Conservation (phyloP, 2,329 filamentous ascomycete species). For the Fusarium stilboides region DNA sequence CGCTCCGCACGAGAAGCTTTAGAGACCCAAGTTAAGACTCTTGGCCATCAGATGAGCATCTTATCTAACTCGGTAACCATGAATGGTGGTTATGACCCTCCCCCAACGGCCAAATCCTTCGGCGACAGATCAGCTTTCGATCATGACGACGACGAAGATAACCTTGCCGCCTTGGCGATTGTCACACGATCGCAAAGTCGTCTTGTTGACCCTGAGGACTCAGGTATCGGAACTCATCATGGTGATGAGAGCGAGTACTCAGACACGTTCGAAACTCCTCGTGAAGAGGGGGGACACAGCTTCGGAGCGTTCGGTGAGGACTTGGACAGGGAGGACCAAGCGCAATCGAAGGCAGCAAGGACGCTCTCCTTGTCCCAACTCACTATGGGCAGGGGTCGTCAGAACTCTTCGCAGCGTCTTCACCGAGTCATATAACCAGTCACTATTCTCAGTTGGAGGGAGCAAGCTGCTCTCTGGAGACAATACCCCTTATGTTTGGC, state of each 20-base stretch:
- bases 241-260: constrained; percentile 62
- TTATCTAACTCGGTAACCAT: constrained; percentile 57
- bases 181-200: constrained; percentile 35
- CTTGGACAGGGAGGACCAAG: constrained; percentile 58
- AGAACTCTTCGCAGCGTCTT: constrained; percentile 42
- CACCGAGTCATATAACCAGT: constrained; percentile 47
- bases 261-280: constrained; percentile 68
- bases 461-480: neutral
- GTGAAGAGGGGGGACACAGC: constrained; percentile 60
- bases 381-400: constrained; percentile 59
- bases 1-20: constrained; percentile 69
- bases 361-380: constrained; percentile 76
- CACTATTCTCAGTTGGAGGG: neutral
- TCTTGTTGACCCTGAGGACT: constrained; percentile 54
- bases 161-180: constrained; percentile 42
- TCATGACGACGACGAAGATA: constrained; percentile 60
- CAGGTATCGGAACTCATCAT: constrained; percentile 55
- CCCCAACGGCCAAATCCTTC: constrained; percentile 56
- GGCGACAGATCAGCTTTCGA: constrained; percentile 60
- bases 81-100: constrained; percentile 49
- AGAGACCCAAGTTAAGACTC: constrained; percentile 69
- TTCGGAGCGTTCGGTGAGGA: constrained; percentile 62
- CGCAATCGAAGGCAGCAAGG: constrained; percentile 69
- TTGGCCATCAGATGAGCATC: constrained; percentile 66
- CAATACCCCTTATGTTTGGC: neutral